Evolutionary conservation across 2,329 filamentous ascomycete genomes (phyloP).

Genomic region (Diaporthe vexans): DNA sequence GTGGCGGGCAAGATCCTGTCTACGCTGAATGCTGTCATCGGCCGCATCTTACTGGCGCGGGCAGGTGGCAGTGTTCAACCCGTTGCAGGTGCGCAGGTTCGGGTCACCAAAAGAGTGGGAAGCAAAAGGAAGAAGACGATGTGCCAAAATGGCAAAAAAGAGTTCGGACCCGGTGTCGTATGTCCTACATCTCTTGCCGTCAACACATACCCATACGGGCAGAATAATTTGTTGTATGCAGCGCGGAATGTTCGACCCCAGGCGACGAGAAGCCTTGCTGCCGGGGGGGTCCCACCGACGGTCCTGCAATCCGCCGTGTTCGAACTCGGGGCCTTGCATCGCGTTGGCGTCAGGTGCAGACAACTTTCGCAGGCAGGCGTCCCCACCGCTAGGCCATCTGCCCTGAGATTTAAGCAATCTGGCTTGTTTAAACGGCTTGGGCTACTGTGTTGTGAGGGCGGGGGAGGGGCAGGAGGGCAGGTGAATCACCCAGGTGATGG

Average conservation of each 20-base stretch:
- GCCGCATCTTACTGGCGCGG: no score
- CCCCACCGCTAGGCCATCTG: conserved; percentile 9
- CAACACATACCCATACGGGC: no score
- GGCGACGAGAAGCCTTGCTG: background rate
- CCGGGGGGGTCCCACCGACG: background rate
- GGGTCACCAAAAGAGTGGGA: background rate
- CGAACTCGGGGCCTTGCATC: conserved; percentile 18
- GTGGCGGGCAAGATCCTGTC: no score
- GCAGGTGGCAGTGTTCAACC: background rate
- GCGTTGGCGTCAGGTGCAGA: conserved; percentile 19
- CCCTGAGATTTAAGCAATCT: background rate
- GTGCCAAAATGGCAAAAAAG: conserved; percentile 17
- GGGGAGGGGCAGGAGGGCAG: background rate
- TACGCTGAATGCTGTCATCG: no score
- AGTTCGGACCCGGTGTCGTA: conserved; percentile 29
- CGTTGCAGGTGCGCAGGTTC: background rate
- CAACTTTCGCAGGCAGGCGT: conserved; percentile 7
- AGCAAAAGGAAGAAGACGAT: background rate
- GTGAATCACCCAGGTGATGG: conserved; percentile 13
- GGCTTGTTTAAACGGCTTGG: background rate
- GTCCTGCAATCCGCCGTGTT: background rate
- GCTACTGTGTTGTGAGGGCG: background rate
- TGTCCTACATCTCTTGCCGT: conserved; percentile 20
- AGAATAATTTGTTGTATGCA: background rate
- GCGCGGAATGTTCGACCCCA: conserved; percentile 4